Percentiles rank a stretch among this genome's conserved stretches.
Conservation (phyloP, 2,329 filamentous ascomycete genomes). For the Pyrenochaeta sp. region DNA sequence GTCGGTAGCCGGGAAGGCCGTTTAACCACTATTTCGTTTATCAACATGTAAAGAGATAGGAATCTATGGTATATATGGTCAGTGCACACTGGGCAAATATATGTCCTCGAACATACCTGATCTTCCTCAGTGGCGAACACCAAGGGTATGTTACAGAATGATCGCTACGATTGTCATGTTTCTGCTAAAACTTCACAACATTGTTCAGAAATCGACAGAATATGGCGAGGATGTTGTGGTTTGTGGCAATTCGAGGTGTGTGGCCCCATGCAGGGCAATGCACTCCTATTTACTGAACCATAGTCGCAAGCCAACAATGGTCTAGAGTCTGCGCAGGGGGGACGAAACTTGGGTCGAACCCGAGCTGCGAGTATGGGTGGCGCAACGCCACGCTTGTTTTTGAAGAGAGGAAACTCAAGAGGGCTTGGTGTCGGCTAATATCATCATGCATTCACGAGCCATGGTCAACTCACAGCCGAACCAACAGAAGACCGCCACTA, state of each 20-base stretch:
- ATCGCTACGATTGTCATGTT: neutral
- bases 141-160: neutral
- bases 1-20: slow-evolving; percentile 10
- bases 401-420: neutral
- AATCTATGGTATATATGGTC: slow-evolving; percentile 8
- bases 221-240: neutral
- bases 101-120: slow-evolving; percentile 4
- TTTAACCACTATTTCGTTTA: slow-evolving; percentile 9
- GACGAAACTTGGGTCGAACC: slow-evolving; percentile 1
- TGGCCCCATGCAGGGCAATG: slow-evolving; percentile 11
- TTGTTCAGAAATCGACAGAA: neutral
- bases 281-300: slow-evolving; percentile 17
- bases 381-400: slow-evolving; percentile 1
- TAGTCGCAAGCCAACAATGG: slow-evolving; percentile 5
- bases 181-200: neutral
- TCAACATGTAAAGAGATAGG: slow-evolving; percentile 5
- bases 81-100: slow-evolving; percentile 7
- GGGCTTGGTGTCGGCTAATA: slow-evolving; percentile 5
- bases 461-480: neutral
- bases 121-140: slow-evolving; percentile 3
- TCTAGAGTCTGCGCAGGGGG: slow-evolving; percentile 6
- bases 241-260: slow-evolving; percentile 14
- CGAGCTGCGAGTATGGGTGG: slow-evolving; percentile 4
- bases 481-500: neutral
- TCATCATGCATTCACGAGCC: neutral